Base-by-base conservation (phyloP, 108 stramenopile genomes). In the Discostella stelligeroides region DNA sequence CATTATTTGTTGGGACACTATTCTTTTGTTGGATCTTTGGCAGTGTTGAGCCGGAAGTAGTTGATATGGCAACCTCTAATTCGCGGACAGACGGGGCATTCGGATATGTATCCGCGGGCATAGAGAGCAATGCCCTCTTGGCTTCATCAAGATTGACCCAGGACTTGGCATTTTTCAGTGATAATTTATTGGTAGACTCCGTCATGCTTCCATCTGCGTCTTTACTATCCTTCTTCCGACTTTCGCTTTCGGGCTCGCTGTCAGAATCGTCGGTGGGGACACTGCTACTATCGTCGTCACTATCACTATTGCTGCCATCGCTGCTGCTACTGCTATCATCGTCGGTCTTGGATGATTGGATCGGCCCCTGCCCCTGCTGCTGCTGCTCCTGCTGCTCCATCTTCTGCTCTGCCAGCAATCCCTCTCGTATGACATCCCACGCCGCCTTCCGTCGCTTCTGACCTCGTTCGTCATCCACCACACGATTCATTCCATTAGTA, bases 391-490 rank as follows among this genome's bases (percentile, higher is more conserved):
- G 9, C 37, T 53, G 51, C 68, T 60, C 68, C 24, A 23, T 24
- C 6, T 38, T 23, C 43, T 82, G 34, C 15, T 73, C 65, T 46
- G 68, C 40, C 27, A 89, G 64, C 34, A 92, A 84, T 11, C 67
- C 62, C 43, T 84, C 73, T 28, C 89, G 82, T 43, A 86, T 87
- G 8, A 69, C 72, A 27, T 48, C 41, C 78, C 78, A 79, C 11
- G 76, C 46, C 23, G 45, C 71, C 66, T 69, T 79, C 10, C 88
- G 66, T 55, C 84, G 80, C 43, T 70, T 74, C 40, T 80, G 72
- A 55, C 55, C 70, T 6, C 76, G 82, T 42, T 81, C 80, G 38
- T 76, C 72, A 63, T 88, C 89, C 0, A 75, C 69, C n/a, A 85
- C 65, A 12, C 87, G 76, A 39, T 60, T 29, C 51, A 76, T 73